Evolutionary conservation across 345 rosid genomes (phyloP).

Genomic region (Psidium friedrichsthalianum): DNA sequence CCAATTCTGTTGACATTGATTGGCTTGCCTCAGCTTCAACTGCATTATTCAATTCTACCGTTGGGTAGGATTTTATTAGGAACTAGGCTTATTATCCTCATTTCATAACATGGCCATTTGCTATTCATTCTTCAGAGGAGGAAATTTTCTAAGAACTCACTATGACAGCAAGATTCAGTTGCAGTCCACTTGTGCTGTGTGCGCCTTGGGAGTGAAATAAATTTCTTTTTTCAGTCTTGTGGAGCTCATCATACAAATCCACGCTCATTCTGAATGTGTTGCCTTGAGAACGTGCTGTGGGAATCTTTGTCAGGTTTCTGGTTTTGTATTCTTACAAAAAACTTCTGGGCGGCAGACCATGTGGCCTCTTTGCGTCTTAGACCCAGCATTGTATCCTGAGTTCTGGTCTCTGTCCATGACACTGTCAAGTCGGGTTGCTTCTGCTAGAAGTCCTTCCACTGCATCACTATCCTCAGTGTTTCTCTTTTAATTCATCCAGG

Average conservation of each 20-base stretch:
- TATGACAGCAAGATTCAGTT: background rate
- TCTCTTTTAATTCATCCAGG: too few species aligned
- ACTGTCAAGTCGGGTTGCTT: background rate
- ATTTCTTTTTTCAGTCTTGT: background rate
- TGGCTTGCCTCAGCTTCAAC: background rate
- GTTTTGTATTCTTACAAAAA: background rate
- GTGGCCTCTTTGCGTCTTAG: slow-evolving; percentile 11
- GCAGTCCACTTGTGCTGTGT: background rate
- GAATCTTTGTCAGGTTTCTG: slow-evolving; percentile 9
- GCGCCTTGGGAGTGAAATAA: background rate
- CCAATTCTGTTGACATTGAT: background rate
- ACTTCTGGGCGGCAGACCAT: slow-evolving; percentile 16
- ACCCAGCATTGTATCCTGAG: background rate
- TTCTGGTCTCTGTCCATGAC: background rate
- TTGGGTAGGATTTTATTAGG: background rate
- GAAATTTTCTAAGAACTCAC: background rate
- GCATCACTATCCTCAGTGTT: background rate
- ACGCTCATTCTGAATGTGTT: background rate
- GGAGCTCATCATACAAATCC: background rate
- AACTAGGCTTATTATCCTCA: background rate
- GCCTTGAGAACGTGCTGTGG: slow-evolving; percentile 17
- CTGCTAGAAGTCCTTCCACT: background rate
- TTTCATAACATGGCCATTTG: background rate
- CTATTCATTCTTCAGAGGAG: background rate
- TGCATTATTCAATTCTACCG: background rate